Base-by-base conservation (phyloP, 306 rosid genomes). In the Morella rubra region DNA sequence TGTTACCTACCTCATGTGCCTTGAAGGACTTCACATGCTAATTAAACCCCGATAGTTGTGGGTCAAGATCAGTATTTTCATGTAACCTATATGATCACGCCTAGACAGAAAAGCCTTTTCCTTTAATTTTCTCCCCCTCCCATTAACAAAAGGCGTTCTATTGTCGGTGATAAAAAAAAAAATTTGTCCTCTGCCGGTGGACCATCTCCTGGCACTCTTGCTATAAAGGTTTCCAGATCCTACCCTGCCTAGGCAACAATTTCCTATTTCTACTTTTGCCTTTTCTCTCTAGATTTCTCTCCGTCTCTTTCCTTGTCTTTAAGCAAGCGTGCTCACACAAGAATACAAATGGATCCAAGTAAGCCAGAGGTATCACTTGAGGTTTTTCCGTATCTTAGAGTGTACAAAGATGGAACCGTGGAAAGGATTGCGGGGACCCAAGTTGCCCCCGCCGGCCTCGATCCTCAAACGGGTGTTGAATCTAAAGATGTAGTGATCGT, bases 361-460 rank as follows among this genome's bases (percentile, higher is more conserved):
- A 59, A 59, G 4, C 72, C 82, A 7, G 79, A 89, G 71, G 86
- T 87, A 65, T 71, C 80, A 0, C 1, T 85, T 0, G 96, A 90
- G 1, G 92, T 92, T 74, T 74, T 82, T 15, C 98, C 98, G 0
- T 90, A 91, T 87, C 90, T 92, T 1, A 79, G 92, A 50, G 81
- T 89, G 16, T 82, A 76, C 85, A 87, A 54, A 42, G 81, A 94
- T 19, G 96, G 98, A 7, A 86, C 84, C 41, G 12, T 91, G 0
- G 89, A 94, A 76, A 85, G 97, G 82, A 8, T 84, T 0, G 88
- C 84, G 3, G 97, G 97, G 7, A 87, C 80, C 76, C 77, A 82
- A 44, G 83, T 85, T n/a, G 78, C 2, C 27, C 90, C 91, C 2
- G 64, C 96, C 0, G 90, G 97, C 7, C 8, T 86, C 0, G 89